A percentile compares a stretch with the other conserved stretches of the same genome.
Conservation (phyloP, 148 eudicot genomes). For the Camellia granthamiana region DNA sequence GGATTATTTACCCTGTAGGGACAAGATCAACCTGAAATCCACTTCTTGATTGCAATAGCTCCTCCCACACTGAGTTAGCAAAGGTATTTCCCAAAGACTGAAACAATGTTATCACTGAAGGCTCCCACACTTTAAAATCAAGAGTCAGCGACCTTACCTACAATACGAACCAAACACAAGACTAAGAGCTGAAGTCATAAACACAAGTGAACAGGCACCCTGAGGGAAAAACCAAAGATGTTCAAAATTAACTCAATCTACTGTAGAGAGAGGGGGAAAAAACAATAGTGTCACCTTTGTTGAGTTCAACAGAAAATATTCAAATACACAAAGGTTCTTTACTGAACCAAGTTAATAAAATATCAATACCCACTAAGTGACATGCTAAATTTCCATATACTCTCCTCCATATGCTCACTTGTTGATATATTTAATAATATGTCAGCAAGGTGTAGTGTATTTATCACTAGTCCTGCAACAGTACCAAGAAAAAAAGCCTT, state of each 20-base stretch:
- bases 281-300: background rate
- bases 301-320: background rate
- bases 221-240: background rate
- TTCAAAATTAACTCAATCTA: background rate
- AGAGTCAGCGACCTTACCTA: constrained; percentile 95
- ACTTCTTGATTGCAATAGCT: constrained; percentile 68
- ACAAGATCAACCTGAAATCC: constrained; percentile 66
- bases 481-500: background rate
- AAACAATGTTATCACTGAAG: constrained; percentile 77
- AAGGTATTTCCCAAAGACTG: constrained; percentile 87
- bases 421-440: background rate
- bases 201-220: background rate
- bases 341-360: background rate
- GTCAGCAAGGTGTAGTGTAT: background rate
- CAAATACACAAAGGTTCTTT: background rate
- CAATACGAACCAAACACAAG: constrained; percentile 16
- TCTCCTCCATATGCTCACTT: background rate
- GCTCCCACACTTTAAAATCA: constrained; percentile 96
- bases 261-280: background rate
- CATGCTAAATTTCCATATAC: background rate
- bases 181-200: background rate
- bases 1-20: constrained; percentile 50
- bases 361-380: background rate
- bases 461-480: background rate
- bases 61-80: constrained; percentile 93